Base-by-base conservation (phyloP, 345 rosid species). In the Abelmoschus esculentus region DNA sequence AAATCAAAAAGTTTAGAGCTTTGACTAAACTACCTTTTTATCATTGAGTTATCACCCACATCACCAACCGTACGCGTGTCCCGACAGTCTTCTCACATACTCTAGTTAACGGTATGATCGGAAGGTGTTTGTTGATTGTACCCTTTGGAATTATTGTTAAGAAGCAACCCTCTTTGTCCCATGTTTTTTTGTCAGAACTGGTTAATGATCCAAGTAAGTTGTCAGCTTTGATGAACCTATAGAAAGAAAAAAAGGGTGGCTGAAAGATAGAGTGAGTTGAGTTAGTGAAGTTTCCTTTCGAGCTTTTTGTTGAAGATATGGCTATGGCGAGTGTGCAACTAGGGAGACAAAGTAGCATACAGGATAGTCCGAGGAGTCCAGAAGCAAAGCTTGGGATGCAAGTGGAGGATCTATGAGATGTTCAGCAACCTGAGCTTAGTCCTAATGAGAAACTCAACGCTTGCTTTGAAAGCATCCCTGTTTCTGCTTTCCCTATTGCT, bases 331-430 rank as follows among this genome's bases (percentile, higher is more conserved):
- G 58, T 55, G 47, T 83, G 55, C 78, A 75, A 80, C 81, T 84
- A 78, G 83, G 84, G 67, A 84, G 81, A 54, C 67, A 69, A 83
- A 72, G 63, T 46, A 67, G 67, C 72, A 70, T 74, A 44, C 81
- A 79, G 59, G 82, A 87, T 56, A 86, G 88, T 80, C 96, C 92
- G 4, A 81, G 85, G 82, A 95, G 96, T 75, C 99, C 99, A 0
- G 99, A 95, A 78, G 92, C 98, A 0, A 78, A 76, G 85, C 62
- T 95, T 10, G 99, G 99, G 7, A 86, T 90, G 99, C 85, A 90
- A 71, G 99, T 95, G 22, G 97, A 90, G 82, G 97, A 89, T 79
- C 75, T 95, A 2, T 95, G 98, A 98, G 99, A 92, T 71, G 85
- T 84, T 7, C 85, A 78, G 63, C 90, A 84, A 36, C 83, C 93